These are phyloP conservation scores for Candida ponderosae DNA, from an alignment of 805 yeast species.

Conservation along the genomic window DNA sequence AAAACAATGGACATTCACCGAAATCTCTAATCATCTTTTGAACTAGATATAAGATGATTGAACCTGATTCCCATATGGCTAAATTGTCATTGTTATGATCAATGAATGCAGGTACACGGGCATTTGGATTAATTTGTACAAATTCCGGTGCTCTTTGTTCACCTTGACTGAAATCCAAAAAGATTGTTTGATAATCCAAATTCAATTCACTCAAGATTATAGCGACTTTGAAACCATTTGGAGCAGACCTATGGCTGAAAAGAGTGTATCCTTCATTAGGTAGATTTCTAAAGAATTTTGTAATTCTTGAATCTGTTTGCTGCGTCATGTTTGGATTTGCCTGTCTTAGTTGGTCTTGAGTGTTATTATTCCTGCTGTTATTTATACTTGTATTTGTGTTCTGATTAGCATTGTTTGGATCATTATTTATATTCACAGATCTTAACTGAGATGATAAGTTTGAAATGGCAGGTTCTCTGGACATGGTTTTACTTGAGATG, in stretches of 20 bases:
- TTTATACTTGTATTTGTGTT: no score
- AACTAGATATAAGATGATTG: conserved; percentile 77
- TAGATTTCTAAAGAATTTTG: conserved; percentile 64
- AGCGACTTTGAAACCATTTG: conserved; percentile 94
- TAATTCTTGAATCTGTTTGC: conserved; percentile 49
- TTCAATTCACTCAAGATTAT: conserved; percentile 80
- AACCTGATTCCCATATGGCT: conserved; percentile 92
- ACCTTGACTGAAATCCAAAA: conserved; percentile 78
- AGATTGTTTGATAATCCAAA: conserved; percentile 70
- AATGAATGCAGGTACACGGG: conserved; percentile 88
- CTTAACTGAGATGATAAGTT: conserved; percentile 2
- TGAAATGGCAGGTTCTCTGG: conserved; percentile 4
- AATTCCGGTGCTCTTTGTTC: conserved; percentile 94
- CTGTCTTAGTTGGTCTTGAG: conserved; percentile 31
- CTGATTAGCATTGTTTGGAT: conserved; percentile 14
- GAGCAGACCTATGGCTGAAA: conserved; percentile 82
- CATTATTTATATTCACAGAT: conserved; percentile 1
- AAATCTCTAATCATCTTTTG: conserved; percentile 55
- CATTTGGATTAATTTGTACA: conserved; percentile 91
- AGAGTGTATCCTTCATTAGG: conserved; percentile 80
- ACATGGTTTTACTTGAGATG: neutral
- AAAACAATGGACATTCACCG: conserved; percentile 74
- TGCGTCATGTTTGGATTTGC: conserved; percentile 33
- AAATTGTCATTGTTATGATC: conserved; percentile 80
- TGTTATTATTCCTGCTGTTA: conserved; percentile 1